Conservation (phyloP, 2,329 filamentous ascomycete genomes). For the Sclerotinia trifoliorum region DNA sequence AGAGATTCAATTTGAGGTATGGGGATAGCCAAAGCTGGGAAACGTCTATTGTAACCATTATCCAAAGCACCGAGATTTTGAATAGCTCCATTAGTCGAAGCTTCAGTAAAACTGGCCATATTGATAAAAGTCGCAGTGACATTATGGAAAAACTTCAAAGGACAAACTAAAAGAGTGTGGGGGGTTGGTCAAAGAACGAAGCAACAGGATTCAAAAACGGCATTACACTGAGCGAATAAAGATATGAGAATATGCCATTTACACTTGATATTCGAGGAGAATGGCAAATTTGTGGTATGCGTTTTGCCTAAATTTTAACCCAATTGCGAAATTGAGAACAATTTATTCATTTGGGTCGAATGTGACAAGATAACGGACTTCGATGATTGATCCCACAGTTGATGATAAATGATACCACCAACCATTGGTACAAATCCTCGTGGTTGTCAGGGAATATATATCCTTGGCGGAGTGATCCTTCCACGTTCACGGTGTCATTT, state of each 20-base stretch:
- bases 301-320: background rate
- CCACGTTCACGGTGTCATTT: background rate
- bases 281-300: background rate
- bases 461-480: background rate
- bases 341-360: background rate
- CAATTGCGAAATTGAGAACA: background rate
- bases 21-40: slow-evolving; percentile 30
- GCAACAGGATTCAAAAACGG: background rate
- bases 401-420: background rate
- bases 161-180: slow-evolving; percentile 11
- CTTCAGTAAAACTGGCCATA: background rate
- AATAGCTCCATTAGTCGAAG: slow-evolving; percentile 20
- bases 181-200: background rate
- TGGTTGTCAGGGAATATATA: slow-evolving; percentile 2
- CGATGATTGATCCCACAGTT: background rate
- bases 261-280: background rate
- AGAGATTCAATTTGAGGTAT: slow-evolving; percentile 24
- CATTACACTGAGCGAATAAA: background rate
- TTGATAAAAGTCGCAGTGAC: background rate
- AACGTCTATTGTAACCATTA: slow-evolving; percentile 28
- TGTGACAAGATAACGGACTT: background rate
- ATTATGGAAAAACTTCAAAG: background rate
- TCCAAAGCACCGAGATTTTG: slow-evolving; percentile 24
- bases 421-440: background rate
- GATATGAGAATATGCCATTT: slow-evolving; percentile 14